Conservation (phyloP, 2,329 filamentous ascomycete species). For the Ophiostoma piceae region DNA sequence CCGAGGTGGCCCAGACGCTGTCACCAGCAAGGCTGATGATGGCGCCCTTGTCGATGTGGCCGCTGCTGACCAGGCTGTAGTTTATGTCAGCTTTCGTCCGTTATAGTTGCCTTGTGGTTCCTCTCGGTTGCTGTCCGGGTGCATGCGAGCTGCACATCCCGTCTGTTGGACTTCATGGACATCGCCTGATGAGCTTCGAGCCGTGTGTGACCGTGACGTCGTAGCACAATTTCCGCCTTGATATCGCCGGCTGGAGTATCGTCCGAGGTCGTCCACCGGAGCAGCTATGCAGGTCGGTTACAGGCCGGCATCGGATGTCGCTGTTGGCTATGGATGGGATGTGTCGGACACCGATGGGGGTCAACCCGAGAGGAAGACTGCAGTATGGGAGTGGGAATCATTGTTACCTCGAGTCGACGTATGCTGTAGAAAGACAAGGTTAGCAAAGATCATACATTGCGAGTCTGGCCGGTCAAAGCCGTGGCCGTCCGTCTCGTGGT, state of each 20-base stretch:
- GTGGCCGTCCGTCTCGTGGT: background rate
- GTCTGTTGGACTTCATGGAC: background rate
- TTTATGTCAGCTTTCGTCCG: background rate
- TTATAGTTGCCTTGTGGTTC: background rate
- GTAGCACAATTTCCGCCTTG: background rate
- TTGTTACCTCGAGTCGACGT: conserved; percentile 28
- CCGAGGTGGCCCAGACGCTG: conserved; percentile 68
- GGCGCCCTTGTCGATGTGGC: conserved; percentile 76
- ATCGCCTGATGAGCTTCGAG: background rate
- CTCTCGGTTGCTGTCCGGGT: background rate
- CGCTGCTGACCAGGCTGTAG: conserved; percentile 69
- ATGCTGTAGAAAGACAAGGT: conserved; percentile 17
- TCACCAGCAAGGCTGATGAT: conserved; percentile 78
- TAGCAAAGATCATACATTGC: conserved; percentile 6
- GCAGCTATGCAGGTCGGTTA: background rate
- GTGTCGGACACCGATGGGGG: background rate
- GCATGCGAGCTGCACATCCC: background rate
- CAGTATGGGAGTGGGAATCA: background rate
- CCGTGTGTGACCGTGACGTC: background rate
- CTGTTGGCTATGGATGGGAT: background rate
- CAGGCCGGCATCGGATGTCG: background rate
- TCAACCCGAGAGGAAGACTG: background rate
- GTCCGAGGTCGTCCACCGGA: background rate
- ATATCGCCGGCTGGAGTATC: background rate
- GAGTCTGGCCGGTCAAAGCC: background rate